Base-by-base conservation (phyloP, 768 basidiomycete species). In the Amanita inopinata region DNA sequence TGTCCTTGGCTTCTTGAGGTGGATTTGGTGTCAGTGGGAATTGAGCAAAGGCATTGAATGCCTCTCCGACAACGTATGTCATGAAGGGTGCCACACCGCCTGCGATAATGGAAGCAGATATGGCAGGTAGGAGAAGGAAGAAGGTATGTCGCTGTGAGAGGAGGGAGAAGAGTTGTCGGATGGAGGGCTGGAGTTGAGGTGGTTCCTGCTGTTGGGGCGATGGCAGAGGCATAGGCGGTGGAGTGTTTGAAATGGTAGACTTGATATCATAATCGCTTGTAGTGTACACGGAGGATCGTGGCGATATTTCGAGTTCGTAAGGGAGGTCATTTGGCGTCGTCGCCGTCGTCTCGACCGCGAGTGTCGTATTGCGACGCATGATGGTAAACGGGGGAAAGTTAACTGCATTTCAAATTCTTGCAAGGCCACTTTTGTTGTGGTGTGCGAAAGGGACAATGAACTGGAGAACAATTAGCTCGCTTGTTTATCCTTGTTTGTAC, bases 71-170 rank as follows among this genome's bases (percentile, higher is more conserved):
- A 52, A 88, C 75, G 32, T 73, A 66, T 6, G 90, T 90, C 87
- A 92, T 91, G 67, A 83, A 86, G 3, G 90, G 89, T 0, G 82
- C 84, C 36, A 89, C 69, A 30, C 80, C 74, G 24, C 84, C 83
- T 1, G 80, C 69, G 31, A 71, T 61, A 34, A 82, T 39, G n/a
- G 87, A 81, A 18, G 76, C 69, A 34, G 71, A 15, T 45, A 79
- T 49, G 4, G 82, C 86, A 2, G 90, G 89, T 18, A 80, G 40
- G 43, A 88, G 66, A 47, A 81, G 63, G 8, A 70, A 43, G 33
- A 79, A 58, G 42, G 72, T 61, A 50, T 88, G 78, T 23, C 70
- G 68, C 14, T 64, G 61, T 0, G 78, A 66, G 47, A 82, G 67
- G 50, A 81, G 70, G 9, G 80, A 77, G 57, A 86, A 89, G 33